Percentiles rank a stretch among this genome's conserved stretches.
Evolutionary conservation across 2,329 filamentous ascomycete species (phyloP).

Genomic region (Cercospora brassicicola): DNA sequence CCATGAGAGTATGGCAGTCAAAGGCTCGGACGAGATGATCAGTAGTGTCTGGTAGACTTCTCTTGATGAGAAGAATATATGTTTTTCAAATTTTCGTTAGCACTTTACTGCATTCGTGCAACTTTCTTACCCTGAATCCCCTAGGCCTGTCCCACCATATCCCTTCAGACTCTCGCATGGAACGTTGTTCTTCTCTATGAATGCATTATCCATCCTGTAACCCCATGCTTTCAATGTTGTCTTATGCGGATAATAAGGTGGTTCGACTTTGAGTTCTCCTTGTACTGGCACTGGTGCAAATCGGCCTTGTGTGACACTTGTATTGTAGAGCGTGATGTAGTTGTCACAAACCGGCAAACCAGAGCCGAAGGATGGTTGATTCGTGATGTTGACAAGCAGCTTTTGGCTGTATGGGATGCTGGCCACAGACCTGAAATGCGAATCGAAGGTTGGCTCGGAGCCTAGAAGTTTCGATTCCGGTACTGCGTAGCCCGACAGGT

Average conservation of each 20-base stretch:
- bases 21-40: neutral
- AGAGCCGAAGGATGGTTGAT: conserved; percentile 19
- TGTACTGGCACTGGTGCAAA: conserved; percentile 16
- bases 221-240: conserved; percentile 13
- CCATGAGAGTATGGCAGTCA: conserved; percentile 9
- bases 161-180: conserved; percentile 17
- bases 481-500: conserved; percentile 10
- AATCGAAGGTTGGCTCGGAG: conserved; percentile 13
- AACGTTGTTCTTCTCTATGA: conserved; percentile 18
- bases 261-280: conserved; percentile 13
- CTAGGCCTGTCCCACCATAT: conserved; percentile 17
- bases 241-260: conserved; percentile 16
- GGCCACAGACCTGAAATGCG: conserved; percentile 1
- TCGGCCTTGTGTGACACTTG: conserved; percentile 16
- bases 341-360: conserved; percentile 14
- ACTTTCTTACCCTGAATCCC: neutral
- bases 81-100: neutral
- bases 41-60: neutral
- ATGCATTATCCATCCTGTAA: conserved; percentile 18
- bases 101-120: neutral
- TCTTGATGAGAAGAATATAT: neutral
- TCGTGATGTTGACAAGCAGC: conserved; percentile 21
- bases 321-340: conserved; percentile 20
- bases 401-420: conserved; percentile 14
- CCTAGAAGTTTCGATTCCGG: conserved; percentile 7